phyloP scores from a whole-genome alignment of 257 asterid genomes.

The Salvia hispanica region DNA sequence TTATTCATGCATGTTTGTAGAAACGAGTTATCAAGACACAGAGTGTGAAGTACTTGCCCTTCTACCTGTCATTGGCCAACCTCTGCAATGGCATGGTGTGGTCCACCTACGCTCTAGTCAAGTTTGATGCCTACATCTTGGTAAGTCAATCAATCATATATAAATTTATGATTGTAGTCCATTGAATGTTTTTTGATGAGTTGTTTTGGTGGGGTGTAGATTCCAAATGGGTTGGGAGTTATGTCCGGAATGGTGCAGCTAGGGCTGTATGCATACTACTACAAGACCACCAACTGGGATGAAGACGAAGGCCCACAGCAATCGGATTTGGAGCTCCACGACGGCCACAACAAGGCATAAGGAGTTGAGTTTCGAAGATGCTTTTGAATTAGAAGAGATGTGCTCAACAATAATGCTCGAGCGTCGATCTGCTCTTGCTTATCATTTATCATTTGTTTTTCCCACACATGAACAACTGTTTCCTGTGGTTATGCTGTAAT shows the following conservation, averaged over 20 bases:
- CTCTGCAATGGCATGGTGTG: slow-evolving; percentile 62
- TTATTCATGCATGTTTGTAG: slow-evolving; percentile 33
- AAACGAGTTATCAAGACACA: slow-evolving; percentile 62
- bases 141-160: slow-evolving; percentile 32
- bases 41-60: slow-evolving; percentile 87
- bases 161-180: no score
- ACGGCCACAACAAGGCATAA: slow-evolving; percentile 4
- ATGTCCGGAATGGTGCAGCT: slow-evolving; percentile 38
- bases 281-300: slow-evolving; percentile 40
- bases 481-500: background rate
- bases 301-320: slow-evolving; percentile 22
- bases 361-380: no score
- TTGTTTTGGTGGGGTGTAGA: slow-evolving; percentile 3
- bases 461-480: background rate
- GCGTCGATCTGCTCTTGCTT: no score
- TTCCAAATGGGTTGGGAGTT: slow-evolving; percentile 45
- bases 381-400: background rate
- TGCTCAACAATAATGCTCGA: no score
- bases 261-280: slow-evolving; percentile 33
- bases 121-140: slow-evolving; percentile 56
- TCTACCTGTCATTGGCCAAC: slow-evolving; percentile 61
- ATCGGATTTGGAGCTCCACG: slow-evolving; percentile 23
- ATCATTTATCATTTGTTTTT: background rate
- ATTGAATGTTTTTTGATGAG: background rate
- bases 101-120: slow-evolving; percentile 63